Base-by-base conservation (phyloP, 2,329 filamentous ascomycete genomes). In the Chaetomiaceae sp. region DNA sequence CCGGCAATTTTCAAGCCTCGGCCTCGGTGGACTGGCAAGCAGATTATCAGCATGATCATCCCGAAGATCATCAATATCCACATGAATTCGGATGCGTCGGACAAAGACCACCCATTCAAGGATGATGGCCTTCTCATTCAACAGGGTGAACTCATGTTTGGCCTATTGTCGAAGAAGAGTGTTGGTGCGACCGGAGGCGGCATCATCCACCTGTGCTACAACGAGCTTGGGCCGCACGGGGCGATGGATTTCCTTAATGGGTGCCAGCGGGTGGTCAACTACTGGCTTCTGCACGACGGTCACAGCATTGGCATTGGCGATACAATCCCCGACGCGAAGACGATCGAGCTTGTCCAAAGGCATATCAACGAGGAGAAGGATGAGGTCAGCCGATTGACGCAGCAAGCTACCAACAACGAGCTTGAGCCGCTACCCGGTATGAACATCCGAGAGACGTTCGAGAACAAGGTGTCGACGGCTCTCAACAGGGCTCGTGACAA, bases 291-390 rank as follows among this genome's bases (percentile, higher is more conserved):
- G 32, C 91, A 98, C 67, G 86, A 95, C 58, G 93, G 93, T 41
- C 93, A 95, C 75, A 96, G 89, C 68, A 96, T 98, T 55, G 93
- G 93, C 70, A 95, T 98, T 58, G 94, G 93, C 71, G 93, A 98
- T 65, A 97, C 93, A 2, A 91, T 98, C 60, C 94, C 93, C 5
- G 90, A 97, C 64, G 81, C 82, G 53, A 70, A 73, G 15, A 97
- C 91, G 3, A 94, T 95, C 48, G 76, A 83, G 45, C 85, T 85
- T 67, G 89, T 98, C 43, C 85, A 95, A 61, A 76, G 79, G 6
- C 85, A 88, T 47, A 89, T 98, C 55, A 78, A 85, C 20, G 76
- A 78, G 33, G 82, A 94, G 60, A 98, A 98, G 73, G 73, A 74
- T 1, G 81, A 90, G 56, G 90, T 98, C 47, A 80, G 82, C 35